Evolutionary conservation across 768 basidiomycete species (phyloP).

Genomic region (Gyrodon lividus): DNA sequence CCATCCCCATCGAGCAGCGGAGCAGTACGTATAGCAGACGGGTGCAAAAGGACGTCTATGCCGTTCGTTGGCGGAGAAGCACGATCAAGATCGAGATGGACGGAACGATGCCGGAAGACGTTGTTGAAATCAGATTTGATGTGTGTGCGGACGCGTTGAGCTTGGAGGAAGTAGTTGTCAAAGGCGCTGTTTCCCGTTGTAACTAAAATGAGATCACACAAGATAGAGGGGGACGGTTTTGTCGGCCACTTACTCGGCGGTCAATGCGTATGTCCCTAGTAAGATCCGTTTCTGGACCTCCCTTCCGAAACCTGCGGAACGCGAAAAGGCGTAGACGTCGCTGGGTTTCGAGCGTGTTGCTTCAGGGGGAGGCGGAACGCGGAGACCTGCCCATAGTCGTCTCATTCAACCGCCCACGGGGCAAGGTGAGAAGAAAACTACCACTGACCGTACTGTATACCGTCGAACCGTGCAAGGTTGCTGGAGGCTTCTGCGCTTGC

Average conservation of each 20-base stretch:
- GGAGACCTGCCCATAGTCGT: slow-evolving; percentile 42
- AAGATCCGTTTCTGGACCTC: slow-evolving; percentile 89
- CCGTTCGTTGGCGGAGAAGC: slow-evolving; percentile 17
- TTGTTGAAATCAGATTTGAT: slow-evolving; percentile 72
- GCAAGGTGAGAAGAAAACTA: slow-evolving; percentile 27
- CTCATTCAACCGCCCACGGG: neutral
- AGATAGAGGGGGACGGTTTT: neutral
- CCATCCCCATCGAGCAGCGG: slow-evolving; percentile 45
- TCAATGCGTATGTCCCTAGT: slow-evolving; percentile 87
- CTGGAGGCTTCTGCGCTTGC: slow-evolving; percentile 93
- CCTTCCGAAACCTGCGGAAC: slow-evolving; percentile 70
- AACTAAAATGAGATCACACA: neutral
- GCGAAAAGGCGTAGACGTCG: slow-evolving; percentile 60
- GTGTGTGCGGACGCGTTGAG: slow-evolving; percentile 72
- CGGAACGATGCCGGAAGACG: slow-evolving; percentile 62
- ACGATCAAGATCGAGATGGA: slow-evolving; percentile 33
- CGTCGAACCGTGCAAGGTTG: slow-evolving; percentile 88
- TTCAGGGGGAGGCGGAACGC: slow-evolving; percentile 41
- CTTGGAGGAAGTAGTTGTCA: slow-evolving; percentile 95
- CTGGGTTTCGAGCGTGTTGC: slow-evolving; percentile 49
- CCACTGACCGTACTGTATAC: slow-evolving; percentile 75
- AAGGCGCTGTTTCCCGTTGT: slow-evolving; percentile 64
- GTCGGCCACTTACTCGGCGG: slow-evolving; percentile 69
- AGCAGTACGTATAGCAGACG: slow-evolving; percentile 84
- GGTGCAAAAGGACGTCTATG: slow-evolving; percentile 84